Base-by-base conservation (phyloP, 306 rosid genomes). In the Begonia masoniana region DNA sequence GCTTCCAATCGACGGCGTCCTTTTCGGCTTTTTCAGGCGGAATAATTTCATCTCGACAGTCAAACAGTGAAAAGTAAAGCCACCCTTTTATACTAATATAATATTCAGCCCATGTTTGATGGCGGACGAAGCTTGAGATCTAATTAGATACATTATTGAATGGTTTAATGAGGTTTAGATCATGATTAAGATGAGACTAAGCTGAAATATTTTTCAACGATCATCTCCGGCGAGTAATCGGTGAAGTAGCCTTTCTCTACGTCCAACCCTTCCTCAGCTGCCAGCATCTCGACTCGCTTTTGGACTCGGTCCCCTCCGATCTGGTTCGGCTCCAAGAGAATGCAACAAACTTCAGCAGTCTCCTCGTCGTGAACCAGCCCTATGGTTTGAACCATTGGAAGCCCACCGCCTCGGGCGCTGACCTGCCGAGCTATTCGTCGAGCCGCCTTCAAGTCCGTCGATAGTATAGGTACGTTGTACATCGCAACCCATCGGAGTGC, bases 351-450 rank as follows among this genome's bases (percentile, higher is more conserved):
- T 75, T 82, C 94, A 8, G 78, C 71, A 3, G 73, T 68, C 42
- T 76, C 85, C 59, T 74, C 83, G 9, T 89, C 84, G 3, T 80
- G 92, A 54, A 74, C 68, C 41, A 85, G 72, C 4, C 60, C 85
- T 19, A 82, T 47, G 2, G 91, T 68, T 45, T 85, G 95, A 62
- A 85, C 95, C 0, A 76, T 72, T 1, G 95, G 97, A 15, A 85
- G 80, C 5, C 97, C 94, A 0, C 97, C 97, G 0, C 97, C 97
- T n/a, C 85, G 74, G 13, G 82, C 85, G 43, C 94, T 89, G 41
- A 82, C 95, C 83, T 58, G 68, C 60, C 83, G 61, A 14, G 97
- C 95, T 13, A 85, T 74, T 69, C 71, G 73, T 53, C 64, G 70
- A 42, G 85, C 65, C 0, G 74, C 63, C 0, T 82, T 56, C 23